Percentiles rank a stretch among this genome's conserved stretches.
Evolutionary conservation across 305 asterid species (phyloP).

Genomic region (Fraxinus sp.): DNA sequence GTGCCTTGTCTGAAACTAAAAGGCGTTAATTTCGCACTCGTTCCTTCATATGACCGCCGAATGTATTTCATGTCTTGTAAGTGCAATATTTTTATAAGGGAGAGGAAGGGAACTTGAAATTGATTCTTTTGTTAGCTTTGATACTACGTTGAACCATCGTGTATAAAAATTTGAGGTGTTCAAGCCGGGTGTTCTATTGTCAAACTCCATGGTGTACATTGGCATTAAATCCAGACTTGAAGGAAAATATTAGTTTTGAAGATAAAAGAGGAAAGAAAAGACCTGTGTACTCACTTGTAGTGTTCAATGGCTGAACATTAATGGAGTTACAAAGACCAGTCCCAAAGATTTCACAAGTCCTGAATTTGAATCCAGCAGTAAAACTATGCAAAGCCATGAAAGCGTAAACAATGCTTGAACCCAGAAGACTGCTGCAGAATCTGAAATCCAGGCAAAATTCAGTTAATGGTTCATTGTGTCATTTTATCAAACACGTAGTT

Average conservation of each 20-base stretch:
- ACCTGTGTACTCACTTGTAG: conserved; percentile 39
- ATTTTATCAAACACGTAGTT: not conserved
- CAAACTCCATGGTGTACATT: not conserved
- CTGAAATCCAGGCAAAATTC: not conserved
- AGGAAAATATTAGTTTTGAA: not conserved
- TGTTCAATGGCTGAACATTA: conserved; percentile 26
- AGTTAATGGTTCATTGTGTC: not conserved
- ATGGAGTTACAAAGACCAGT: conserved; percentile 28
- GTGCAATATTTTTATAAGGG: no score
- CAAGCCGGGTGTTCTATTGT: not conserved
- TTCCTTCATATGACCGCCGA: no score
- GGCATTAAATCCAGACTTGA: not conserved
- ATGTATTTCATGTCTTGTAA: no score
- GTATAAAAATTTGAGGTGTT: not conserved
- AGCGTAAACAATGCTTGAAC: not conserved
- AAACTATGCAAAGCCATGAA: conserved; percentile 44
- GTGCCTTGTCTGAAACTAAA: not conserved
- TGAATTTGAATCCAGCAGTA: conserved; percentile 37
- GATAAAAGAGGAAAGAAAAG: not conserved
- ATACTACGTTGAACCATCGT: not conserved
- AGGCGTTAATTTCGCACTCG: no score
- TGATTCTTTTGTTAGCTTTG: not conserved
- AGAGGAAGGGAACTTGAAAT: no score
- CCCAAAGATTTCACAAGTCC: conserved; percentile 49
- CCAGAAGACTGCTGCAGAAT: conserved; percentile 10